Base-by-base conservation (phyloP, 768 basidiomycete genomes). In the Mrakia frigida region DNA sequence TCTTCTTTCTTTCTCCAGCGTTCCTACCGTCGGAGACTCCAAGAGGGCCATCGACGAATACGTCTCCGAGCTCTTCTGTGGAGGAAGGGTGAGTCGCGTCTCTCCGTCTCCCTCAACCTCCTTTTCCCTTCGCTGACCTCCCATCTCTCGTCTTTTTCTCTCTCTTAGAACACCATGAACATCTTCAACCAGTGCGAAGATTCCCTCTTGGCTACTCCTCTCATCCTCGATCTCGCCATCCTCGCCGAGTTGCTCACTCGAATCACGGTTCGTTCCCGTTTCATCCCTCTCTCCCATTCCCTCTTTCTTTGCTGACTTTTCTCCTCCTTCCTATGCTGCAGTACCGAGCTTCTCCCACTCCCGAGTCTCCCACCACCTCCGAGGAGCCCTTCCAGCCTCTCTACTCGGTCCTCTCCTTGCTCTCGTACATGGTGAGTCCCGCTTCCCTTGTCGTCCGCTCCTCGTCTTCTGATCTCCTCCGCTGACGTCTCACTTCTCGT, bases 11-110 rank as follows among this genome's bases (percentile, higher is more conserved):
- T 73, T 43, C 94, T 96, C 74, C 96, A 96, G 88, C 80, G 91
- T 98, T 3, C 94, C 93, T 31, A 92, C 94, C 35, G 94, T 96
- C 41, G 95, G 96, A 53, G 97, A 98, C 86, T 93, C 92, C 75
- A 98, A 98, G 89, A 88, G 93, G 75, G 97, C 95, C n/a, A 94
- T 98, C 87, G 97, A 98, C 85, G 95, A 98, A 86, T 98, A 98
- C 85, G 94, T 94, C 84, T 95, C 93, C 16, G 95, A 98, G 87
- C 94, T 98, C 81, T 90, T 95, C 73, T 73, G 71, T 52, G 77
- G 77, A 39, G 77, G 77, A 65, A 37, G 50, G 56, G 56, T 56
- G 70, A 50, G 70, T 72, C 50, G 25, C 43, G 11, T 52, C 28
- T 39, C 9, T 69, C 25, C 25, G 10, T 69, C 23, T 25, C 18